Evolutionary conservation across 2,329 filamentous ascomycete species (phyloP).

Genomic region (Claviceps capensis): DNA sequence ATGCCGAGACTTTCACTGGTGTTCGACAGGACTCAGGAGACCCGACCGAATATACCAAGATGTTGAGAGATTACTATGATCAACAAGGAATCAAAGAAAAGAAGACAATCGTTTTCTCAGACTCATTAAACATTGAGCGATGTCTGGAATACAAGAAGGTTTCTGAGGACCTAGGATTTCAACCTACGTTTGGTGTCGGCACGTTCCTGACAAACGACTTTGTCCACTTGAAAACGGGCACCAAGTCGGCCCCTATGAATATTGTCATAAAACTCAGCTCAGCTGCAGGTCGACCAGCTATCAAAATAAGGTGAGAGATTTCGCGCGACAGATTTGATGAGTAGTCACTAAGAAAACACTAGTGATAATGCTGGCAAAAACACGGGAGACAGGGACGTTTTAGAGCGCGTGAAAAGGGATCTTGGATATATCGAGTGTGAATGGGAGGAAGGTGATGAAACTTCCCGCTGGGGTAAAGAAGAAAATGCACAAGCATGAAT

Average conservation of each 20-base stretch:
- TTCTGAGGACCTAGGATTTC: conserved; percentile 67
- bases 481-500: conserved; percentile 12
- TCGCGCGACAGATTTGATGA: not conserved
- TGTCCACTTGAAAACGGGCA: conserved; percentile 51
- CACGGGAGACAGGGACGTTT: conserved; percentile 68
- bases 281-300: conserved; percentile 63
- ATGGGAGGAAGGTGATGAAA: conserved; percentile 78
- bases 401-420: conserved; percentile 70
- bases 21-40: conserved; percentile 87
- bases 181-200: conserved; percentile 82
- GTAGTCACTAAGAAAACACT: conserved; percentile 7
- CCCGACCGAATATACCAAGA: conserved; percentile 62
- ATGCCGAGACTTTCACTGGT: conserved; percentile 70
- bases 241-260: conserved; percentile 83
- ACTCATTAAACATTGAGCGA: conserved; percentile 81
- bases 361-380: conserved; percentile 85
- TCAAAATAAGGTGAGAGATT: conserved; percentile 60
- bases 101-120: conserved; percentile 90
- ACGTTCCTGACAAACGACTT: conserved; percentile 97
- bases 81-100: conserved; percentile 58
- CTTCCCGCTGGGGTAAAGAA: conserved; percentile 60
- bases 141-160: conserved; percentile 83
- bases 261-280: conserved; percentile 96
- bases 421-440: conserved; percentile 76
- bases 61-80: conserved; percentile 73